These are phyloP conservation scores for Leishmania gerbilli DNA, from an alignment of 208 protist genomes.

Conservation along the genomic window DNA sequence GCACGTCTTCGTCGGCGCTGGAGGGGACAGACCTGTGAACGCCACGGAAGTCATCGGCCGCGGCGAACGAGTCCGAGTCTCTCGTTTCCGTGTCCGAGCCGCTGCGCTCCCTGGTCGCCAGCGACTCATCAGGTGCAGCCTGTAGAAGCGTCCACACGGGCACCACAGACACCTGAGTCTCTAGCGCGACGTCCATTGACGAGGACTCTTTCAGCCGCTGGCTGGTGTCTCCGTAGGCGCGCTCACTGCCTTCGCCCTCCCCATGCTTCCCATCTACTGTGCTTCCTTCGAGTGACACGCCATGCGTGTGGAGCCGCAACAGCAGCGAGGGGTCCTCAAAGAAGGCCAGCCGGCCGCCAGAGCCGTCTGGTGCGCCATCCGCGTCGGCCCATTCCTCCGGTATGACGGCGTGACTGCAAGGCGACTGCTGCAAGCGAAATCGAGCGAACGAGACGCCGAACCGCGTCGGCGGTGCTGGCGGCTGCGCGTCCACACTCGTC, in stretches of 20 bases:
- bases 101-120: neutral
- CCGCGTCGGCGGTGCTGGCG: neutral
- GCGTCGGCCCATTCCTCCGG: constrained; percentile 22
- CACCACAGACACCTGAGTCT: constrained; percentile 18
- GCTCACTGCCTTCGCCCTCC: neutral
- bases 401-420: constrained; percentile 11
- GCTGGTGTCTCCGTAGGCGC: neutral
- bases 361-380: constrained; percentile 12
- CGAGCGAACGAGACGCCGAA: constrained; percentile 27
- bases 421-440: constrained; percentile 26
- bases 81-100: constrained; percentile 5
- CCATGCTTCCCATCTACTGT: neutral
- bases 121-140: constrained; percentile 11
- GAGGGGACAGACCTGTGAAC: constrained; percentile 1
- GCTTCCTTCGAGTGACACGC: neutral
- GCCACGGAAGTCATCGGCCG: neutral
- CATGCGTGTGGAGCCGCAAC: constrained; percentile 2
- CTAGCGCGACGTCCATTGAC: neutral
- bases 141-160: constrained; percentile 28
- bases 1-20: constrained; percentile 17
- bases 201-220: neutral
- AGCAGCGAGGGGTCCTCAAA: constrained; percentile 32
- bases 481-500: neutral
- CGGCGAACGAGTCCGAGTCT: constrained; percentile 1
- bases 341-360: constrained; percentile 11